Conservation (phyloP, 768 basidiomycete species). For the Butyriboletus loyo region DNA sequence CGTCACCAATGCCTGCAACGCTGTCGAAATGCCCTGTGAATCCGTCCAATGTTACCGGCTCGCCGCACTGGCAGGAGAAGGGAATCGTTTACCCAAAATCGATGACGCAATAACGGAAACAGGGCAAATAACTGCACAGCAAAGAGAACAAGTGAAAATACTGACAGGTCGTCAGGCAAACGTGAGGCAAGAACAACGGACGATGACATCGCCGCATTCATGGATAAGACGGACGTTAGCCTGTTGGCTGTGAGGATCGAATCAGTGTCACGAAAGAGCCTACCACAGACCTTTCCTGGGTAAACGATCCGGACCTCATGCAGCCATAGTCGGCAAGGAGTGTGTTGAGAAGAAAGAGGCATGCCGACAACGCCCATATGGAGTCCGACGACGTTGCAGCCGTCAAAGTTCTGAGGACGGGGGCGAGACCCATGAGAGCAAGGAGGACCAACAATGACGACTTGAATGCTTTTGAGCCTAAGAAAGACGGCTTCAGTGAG, state of each 20-base stretch:
- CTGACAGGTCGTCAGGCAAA: constrained; percentile 74
- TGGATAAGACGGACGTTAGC: constrained; percentile 78
- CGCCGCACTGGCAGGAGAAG: constrained; percentile 10
- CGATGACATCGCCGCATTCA: constrained; percentile 89
- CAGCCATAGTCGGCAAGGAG: constrained; percentile 81
- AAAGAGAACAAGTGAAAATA: constrained; percentile 86
- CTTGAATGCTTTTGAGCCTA: constrained; percentile 72
- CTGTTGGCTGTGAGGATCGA: constrained; percentile 40
- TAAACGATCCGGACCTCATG: constrained; percentile 39
- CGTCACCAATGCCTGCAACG: constrained; percentile 54
- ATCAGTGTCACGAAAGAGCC: constrained; percentile 18
- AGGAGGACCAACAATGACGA: constrained; percentile 87
- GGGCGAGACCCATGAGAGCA: constrained; percentile 84
- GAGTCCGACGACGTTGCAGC: constrained; percentile 95
- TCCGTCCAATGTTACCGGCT: constrained; percentile 10
- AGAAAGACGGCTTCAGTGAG: constrained; percentile 8
- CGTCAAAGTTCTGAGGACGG: constrained; percentile 87
- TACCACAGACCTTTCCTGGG: constrained; percentile 56
- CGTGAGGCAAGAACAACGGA: constrained; percentile 93
- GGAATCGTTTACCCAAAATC: constrained; percentile 53
- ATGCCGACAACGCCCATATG: constrained; percentile 92
- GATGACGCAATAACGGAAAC: constrained; percentile 74
- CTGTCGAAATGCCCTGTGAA: constrained; percentile 45
- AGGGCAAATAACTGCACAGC: constrained; percentile 82
- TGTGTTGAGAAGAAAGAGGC: constrained; percentile 77